Base-by-base conservation (phyloP, 805 yeast species). In the Kodamaea neixiangensis region DNA sequence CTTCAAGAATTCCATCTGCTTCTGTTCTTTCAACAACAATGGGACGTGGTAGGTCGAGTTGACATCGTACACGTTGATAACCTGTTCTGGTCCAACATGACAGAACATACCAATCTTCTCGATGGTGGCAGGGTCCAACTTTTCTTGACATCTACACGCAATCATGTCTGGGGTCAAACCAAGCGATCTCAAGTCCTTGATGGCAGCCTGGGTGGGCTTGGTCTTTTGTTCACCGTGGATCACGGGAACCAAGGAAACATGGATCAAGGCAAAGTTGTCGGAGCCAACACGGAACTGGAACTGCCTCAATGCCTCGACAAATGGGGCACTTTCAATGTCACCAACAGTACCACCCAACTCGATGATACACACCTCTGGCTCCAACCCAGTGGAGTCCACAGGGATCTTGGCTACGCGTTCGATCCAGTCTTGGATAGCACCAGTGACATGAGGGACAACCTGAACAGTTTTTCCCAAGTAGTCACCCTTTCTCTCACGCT, bases 261-360 rank as follows among this genome's bases (percentile, higher is more conserved):
- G 99, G 63, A 93, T 89, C 67, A 94, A 79, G 15, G 97, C 96
- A 73, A 94, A 94, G 74, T 89, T 94, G 58, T 90, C 97, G 51
- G 78, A 75, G 15, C 98, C 98, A 54, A 93, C 98, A 67, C 97
- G 85, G 76, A 94, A 94, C 78, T 94, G 99, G 76, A 94, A 94
- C 75, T 94, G 99, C 79, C 99, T 88, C 57, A 94, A 82, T 20
- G 99, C 99, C 77, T 94, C 99, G 50, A 94, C 97, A 60, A 94
- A 94, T 21, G 99, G 99, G 48, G 98, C 99, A 66, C 93, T 84
- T 77, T 94, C 99, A 64, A 94, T 94, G 69, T 94, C 99, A 67
- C 99, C 99, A 53, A 94, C 99, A 25, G 99, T 94, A 69, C 99
- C 99, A 69, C 99, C 99, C 54, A 94, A 81, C 76, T 93, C 99